A percentile compares a stretch with the other conserved stretches of the same genome.
Conservation (phyloP, 1,284 basidiomycete species). For the Cutaneotrichosporon mucoides region DNA sequence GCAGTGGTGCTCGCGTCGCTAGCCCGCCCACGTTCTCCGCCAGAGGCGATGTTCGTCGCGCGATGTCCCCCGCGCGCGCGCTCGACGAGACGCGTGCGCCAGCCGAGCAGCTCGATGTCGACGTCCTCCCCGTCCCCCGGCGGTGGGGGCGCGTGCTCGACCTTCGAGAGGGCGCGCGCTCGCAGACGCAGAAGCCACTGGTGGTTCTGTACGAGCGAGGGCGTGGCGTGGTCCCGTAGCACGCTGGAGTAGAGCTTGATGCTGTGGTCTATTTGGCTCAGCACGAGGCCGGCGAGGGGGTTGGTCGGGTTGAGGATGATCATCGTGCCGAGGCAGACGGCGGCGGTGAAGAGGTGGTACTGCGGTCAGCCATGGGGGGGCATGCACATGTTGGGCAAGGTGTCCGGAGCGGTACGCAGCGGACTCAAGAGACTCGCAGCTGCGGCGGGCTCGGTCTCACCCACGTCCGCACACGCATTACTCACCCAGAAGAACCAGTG, state of each 20-base stretch:
- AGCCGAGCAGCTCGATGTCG: constrained; percentile 32
- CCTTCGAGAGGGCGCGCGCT: constrained; percentile 15
- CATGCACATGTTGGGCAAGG: too few species aligned
- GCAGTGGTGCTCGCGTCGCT: too few species aligned
- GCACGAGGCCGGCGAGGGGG: constrained; percentile 17
- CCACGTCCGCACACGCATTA: too few species aligned
- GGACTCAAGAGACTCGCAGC: too few species aligned
- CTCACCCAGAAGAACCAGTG: constrained; percentile 39
- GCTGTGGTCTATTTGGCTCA: constrained; percentile 24
- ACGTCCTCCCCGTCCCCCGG: constrained; percentile 8
- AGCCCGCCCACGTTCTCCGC: too few species aligned
- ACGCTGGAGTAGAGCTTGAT: constrained; percentile 25
- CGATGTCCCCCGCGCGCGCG: constrained; percentile 10
- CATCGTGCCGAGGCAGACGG: constrained; percentile 30
- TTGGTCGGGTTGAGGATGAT: constrained; percentile 22
- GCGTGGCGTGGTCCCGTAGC: constrained; percentile 17
- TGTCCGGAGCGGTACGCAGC: too few species aligned
- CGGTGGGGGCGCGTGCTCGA: constrained; percentile 12
- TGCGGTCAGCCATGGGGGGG: constrained; percentile 3
- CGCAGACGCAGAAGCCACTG: constrained; percentile 30
- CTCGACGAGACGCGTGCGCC: constrained; percentile 33
- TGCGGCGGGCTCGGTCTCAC: too few species aligned
- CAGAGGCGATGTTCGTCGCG: constrained; percentile 12
- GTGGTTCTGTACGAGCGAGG: constrained; percentile 26
- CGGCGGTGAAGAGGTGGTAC: constrained; percentile 38